Evolutionary conservation across 2,329 filamentous ascomycete genomes (phyloP).

Genomic region (Periglandula ipomoeae): DNA sequence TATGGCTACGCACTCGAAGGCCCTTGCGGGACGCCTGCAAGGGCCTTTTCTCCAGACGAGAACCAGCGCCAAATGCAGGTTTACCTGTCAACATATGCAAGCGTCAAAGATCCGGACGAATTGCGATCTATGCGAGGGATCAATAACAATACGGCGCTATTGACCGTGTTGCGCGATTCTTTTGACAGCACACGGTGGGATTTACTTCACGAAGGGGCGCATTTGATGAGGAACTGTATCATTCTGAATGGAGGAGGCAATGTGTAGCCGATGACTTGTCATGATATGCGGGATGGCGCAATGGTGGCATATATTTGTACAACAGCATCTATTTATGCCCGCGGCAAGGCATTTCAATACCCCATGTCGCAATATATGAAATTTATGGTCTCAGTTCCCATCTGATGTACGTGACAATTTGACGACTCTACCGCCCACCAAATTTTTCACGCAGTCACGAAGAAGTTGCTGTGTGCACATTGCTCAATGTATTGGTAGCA

Average conservation of each 20-base stretch:
- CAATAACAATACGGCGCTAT: conserved; percentile 74
- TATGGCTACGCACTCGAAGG: conserved; percentile 91
- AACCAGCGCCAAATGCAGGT: conserved; percentile 69
- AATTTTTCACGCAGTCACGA: too few species aligned
- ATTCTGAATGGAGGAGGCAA: conserved; percentile 20
- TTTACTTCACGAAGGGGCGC: conserved; percentile 77
- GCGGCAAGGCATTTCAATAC: too few species aligned
- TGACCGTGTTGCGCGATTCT: conserved; percentile 71
- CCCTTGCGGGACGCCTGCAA: conserved; percentile 45
- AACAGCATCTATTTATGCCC: too few species aligned
- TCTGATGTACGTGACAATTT: too few species aligned
- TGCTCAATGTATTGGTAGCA: too few species aligned
- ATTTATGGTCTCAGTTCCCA: too few species aligned
- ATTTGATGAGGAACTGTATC: conserved; percentile 72
- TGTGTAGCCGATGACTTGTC: conserved; percentile 8
- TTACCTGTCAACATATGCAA: conserved; percentile 66
- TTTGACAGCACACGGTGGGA: conserved; percentile 85
- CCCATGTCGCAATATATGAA: too few species aligned
- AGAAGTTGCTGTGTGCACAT: too few species aligned
- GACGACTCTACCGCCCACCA: too few species aligned
- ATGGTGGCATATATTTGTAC: too few species aligned
- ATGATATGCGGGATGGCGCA: too few species aligned
- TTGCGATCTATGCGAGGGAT: conserved; percentile 64
- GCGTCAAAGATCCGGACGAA: conserved; percentile 62
- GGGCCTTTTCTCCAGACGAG: conserved; percentile 51